A percentile compares a stretch with the other conserved stretches of the same genome.
phyloP scores from a whole-genome alignment of 2,329 filamentous ascomycete species.

The Helminthosporium solani region DNA sequence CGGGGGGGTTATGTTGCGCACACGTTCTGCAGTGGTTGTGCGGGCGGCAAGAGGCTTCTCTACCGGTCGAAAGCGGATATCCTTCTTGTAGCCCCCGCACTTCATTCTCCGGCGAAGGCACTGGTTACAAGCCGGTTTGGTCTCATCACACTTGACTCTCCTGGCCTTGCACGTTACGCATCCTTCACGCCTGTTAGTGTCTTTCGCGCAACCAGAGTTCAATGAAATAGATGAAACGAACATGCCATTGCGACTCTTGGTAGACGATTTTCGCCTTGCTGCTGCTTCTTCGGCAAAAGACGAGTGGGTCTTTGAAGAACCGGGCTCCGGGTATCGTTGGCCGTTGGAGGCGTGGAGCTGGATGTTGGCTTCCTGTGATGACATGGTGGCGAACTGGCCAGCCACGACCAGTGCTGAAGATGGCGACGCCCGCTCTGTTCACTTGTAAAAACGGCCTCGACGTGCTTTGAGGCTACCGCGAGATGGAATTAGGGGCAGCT shows the following conservation, averaged over 20 bases:
- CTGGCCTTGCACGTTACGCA: slow-evolving; percentile 72
- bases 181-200: slow-evolving; percentile 46
- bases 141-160: slow-evolving; percentile 70
- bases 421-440: neutral
- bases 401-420: neutral
- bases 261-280: slow-evolving; percentile 30
- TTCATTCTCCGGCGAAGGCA: slow-evolving; percentile 63
- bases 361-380: neutral
- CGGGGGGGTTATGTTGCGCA: neutral
- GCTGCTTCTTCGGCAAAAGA: slow-evolving; percentile 2
- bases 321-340: neutral
- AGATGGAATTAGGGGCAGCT: neutral
- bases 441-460: neutral
- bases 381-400: neutral
- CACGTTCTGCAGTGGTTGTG: neutral
- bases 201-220: neutral
- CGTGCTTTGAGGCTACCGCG: too few species aligned
- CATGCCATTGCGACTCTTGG: slow-evolving; percentile 70
- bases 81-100: slow-evolving; percentile 70
- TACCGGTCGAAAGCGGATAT: slow-evolving; percentile 61
- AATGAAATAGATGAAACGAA: slow-evolving; percentile 14
- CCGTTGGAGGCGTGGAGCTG: neutral
- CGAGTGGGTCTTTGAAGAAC: neutral
- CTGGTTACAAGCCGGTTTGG: slow-evolving; percentile 65
- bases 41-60: slow-evolving; percentile 34